Evolutionary conservation across 2,329 filamentous ascomycete genomes (phyloP).

Genomic region (Aspergillus phoenicis): DNA sequence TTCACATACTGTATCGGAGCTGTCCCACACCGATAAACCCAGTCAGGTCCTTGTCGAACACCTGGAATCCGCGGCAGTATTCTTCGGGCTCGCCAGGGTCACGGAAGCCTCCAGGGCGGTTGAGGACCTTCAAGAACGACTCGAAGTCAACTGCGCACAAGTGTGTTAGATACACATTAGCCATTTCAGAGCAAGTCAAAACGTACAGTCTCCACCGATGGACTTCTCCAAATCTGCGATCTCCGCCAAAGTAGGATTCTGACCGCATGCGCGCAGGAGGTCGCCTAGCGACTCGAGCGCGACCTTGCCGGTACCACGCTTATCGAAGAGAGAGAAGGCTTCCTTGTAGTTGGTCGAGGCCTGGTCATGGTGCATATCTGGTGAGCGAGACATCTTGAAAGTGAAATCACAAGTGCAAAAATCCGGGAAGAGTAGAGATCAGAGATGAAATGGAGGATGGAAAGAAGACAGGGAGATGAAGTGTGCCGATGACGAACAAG

Average conservation of each 20-base stretch:
- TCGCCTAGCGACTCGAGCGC: constrained; percentile 84
- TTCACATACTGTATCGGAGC: constrained; percentile 74
- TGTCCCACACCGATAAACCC: constrained; percentile 97
- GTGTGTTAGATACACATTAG: background rate
- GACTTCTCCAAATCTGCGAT: constrained; percentile 90
- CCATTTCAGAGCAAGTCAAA: background rate
- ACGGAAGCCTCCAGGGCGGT: constrained; percentile 96
- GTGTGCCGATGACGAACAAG: constrained; percentile 1
- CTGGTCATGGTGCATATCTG: constrained; percentile 46
- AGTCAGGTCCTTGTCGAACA: constrained; percentile 99
- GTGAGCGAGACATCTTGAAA: constrained; percentile 24
- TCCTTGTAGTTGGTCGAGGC: constrained; percentile 98
- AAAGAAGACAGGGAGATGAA: constrained; percentile 1
- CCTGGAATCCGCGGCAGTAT: constrained; percentile 98
- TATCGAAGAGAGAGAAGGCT: constrained; percentile 99
- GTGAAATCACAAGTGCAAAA: constrained; percentile 9
- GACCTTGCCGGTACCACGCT: constrained; percentile 95
- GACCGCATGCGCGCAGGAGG: constrained; percentile 91
- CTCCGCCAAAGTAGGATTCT: constrained; percentile 94
- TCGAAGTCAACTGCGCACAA: constrained; percentile 83
- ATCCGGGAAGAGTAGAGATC: constrained; percentile 11
- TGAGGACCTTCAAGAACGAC: constrained; percentile 93
- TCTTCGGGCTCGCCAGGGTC: constrained; percentile 97
- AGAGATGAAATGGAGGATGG: constrained; percentile 11
- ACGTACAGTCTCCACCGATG: constrained; percentile 81